Percentiles rank a stretch among this genome's conserved stretches.
Evolutionary conservation across 768 basidiomycete genomes (phyloP).

Genomic region (Leucocoprinus leucothites): DNA sequence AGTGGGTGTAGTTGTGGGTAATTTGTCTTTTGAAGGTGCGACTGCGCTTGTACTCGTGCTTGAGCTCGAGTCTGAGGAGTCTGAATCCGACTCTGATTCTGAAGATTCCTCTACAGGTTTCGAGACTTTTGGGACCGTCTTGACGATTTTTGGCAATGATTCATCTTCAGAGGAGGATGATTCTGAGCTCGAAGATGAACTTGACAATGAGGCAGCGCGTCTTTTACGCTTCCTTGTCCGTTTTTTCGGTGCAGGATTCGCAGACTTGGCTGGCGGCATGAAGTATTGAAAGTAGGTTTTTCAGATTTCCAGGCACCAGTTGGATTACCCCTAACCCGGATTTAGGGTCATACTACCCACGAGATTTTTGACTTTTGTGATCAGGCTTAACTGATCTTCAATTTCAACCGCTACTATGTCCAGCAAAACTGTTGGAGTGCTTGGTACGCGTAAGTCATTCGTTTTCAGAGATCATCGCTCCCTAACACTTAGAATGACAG

Average conservation of each 20-base stretch:
- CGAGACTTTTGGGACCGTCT: constrained; percentile 11
- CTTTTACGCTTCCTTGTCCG: constrained; percentile 53
- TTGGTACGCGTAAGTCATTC: constrained; percentile 45
- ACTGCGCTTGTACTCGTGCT: constrained; percentile 8
- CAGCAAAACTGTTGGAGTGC: constrained; percentile 46
- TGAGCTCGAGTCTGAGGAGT: constrained; percentile 22
- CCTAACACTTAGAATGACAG: constrained; percentile 9
- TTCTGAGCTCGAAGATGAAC: constrained; percentile 39
- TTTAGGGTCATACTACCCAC: constrained; percentile 8
- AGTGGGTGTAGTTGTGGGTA: constrained; percentile 11
- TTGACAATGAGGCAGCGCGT: constrained; percentile 42
- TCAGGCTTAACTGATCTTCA: constrained; percentile 1
- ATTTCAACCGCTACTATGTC: constrained; percentile 28
- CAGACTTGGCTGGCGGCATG: constrained; percentile 26
- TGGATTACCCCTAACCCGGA: background rate
- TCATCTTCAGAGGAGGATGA: constrained; percentile 24
- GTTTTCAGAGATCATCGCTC: background rate
- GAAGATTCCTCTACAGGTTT: constrained; percentile 12
- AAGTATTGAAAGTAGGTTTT: background rate
- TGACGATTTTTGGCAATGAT: constrained; percentile 11
- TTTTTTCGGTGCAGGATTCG: constrained; percentile 36
- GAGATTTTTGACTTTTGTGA: background rate
- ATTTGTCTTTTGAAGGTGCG: constrained; percentile 13
- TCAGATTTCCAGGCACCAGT: background rate
- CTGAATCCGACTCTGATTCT: constrained; percentile 27